A percentile compares a stretch with the other conserved stretches of the same genome.
These are phyloP conservation scores for Fusarium sterilihyphosum DNA, from an alignment of 2,329 filamentous ascomycete genomes.

Conservation along the genomic window DNA sequence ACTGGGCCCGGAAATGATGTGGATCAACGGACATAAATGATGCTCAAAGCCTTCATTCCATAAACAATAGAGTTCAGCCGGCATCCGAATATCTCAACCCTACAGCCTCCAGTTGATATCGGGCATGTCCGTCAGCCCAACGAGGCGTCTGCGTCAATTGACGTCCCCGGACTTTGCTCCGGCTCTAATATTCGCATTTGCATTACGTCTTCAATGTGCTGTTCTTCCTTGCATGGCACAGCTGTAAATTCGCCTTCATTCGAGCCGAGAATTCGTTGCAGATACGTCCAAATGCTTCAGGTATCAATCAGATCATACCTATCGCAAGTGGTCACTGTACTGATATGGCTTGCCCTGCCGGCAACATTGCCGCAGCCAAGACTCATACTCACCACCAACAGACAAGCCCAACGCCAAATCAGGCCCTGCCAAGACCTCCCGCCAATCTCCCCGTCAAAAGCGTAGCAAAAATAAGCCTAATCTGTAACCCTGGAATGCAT, in stretches of 20 bases:
- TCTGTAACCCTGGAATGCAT: neutral
- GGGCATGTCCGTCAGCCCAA: neutral
- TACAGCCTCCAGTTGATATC: neutral
- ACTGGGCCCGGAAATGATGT: neutral
- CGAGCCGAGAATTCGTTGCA: too few species aligned
- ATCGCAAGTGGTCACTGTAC: neutral
- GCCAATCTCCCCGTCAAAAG: neutral
- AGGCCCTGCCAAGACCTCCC: neutral
- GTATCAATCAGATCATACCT: neutral
- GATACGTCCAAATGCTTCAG: neutral
- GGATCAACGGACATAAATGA: neutral
- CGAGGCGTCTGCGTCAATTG: fast-evolving
- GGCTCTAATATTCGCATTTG: too few species aligned
- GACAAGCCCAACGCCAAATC: neutral
- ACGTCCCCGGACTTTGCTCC: neutral
- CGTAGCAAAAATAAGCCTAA: neutral
- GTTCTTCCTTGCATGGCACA: too few species aligned
- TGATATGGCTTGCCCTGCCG: neutral
- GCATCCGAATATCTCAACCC: neutral
- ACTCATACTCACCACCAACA: neutral
- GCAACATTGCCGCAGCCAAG: neutral
- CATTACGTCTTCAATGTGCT: too few species aligned
- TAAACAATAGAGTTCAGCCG: neutral
- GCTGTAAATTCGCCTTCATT: too few species aligned
- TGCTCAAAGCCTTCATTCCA: neutral